Evolutionary conservation across 2,329 filamentous ascomycete genomes (phyloP).

Genomic region (Claviceps pusilla): DNA sequence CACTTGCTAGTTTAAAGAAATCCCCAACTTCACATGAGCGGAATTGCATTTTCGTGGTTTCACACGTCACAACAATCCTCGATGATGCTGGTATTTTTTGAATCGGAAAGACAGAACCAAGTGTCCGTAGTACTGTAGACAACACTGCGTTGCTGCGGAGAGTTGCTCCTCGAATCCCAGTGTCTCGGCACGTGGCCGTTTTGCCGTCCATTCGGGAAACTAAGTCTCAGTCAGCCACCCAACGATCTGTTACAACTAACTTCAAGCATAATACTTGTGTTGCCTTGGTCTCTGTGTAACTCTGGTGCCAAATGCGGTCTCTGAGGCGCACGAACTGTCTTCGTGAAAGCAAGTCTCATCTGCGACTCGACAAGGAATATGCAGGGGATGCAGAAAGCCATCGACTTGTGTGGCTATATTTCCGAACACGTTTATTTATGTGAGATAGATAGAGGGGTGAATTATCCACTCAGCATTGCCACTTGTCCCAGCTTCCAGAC

Average conservation of each 20-base stretch:
- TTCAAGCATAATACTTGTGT: not conserved
- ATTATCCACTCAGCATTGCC: too few relatives aligned
- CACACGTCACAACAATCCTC: not conserved
- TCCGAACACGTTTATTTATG: too few relatives aligned
- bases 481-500: not conserved
- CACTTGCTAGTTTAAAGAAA: not conserved
- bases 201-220: not conserved
- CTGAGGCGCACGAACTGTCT: not conserved
- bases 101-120: not conserved
- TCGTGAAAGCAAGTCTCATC: not conserved
- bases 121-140: not conserved
- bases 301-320: not conserved
- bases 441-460: too few relatives aligned
- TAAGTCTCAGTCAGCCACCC: not conserved
- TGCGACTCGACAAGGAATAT: too few relatives aligned
- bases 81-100: not conserved
- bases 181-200: not conserved
- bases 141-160: too few relatives aligned
- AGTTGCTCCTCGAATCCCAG: not conserved
- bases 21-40: not conserved
- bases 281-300: not conserved
- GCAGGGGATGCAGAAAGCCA: too few relatives aligned
- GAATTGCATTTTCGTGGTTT: not conserved
- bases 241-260: not conserved
- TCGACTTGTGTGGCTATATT: too few relatives aligned